phyloP scores from a whole-genome alignment of 768 basidiomycete genomes.

The Chalciporus pseudorubinellus region DNA sequence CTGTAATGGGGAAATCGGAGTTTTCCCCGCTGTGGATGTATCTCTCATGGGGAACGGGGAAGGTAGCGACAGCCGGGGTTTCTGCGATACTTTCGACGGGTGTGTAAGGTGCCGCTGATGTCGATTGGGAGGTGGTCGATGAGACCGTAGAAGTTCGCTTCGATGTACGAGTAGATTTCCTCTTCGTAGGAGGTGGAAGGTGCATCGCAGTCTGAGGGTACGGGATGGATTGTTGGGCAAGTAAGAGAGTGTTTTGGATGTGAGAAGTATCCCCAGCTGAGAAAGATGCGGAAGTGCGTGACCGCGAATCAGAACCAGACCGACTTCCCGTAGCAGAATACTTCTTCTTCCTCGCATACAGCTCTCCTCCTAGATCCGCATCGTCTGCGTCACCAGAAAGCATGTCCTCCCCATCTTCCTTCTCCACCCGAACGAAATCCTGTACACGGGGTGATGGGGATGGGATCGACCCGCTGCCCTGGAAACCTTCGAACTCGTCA shows the following conservation, averaged over 20 bases:
- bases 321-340: conserved; percentile 34
- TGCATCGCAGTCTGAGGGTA: conserved; percentile 31
- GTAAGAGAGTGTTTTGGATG: conserved; percentile 23
- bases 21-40: conserved; percentile 28
- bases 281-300: conserved; percentile 54
- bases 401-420: conserved; percentile 1
- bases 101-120: conserved; percentile 42
- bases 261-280: conserved; percentile 27
- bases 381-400: conserved; percentile 41
- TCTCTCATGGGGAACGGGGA: conserved; percentile 31
- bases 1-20: conserved; percentile 37
- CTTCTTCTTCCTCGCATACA: conserved; percentile 44
- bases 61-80: conserved; percentile 17
- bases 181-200: conserved; percentile 16
- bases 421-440: conserved; percentile 28
- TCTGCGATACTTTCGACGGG: conserved; percentile 34
- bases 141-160: conserved; percentile 37
- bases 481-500: conserved; percentile 65
- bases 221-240: conserved; percentile 24
- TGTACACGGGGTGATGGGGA: background rate
- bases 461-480: conserved; percentile 42
- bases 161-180: conserved; percentile 22
- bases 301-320: conserved; percentile 55
- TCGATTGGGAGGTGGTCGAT: conserved; percentile 45
- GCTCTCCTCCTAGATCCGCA: conserved; percentile 59